These are phyloP conservation scores for Cryptococcus wingfieldii DNA, from an alignment of 1,284 basidiomycete species.

Conservation along the genomic window DNA sequence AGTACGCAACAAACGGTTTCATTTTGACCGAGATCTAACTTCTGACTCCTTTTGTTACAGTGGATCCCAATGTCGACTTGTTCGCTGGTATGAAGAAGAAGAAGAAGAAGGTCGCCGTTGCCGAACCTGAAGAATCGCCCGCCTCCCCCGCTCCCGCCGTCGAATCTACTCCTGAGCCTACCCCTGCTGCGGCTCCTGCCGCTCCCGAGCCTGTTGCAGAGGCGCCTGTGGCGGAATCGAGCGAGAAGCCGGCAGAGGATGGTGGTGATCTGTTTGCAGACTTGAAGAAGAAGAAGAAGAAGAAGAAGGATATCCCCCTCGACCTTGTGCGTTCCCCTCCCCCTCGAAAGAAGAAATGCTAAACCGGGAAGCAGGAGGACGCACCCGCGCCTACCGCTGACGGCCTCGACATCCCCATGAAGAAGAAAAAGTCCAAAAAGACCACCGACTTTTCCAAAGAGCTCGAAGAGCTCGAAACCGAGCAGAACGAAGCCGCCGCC, in stretches of 20 bases:
- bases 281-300: constrained; percentile 55
- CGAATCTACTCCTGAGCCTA: constrained; percentile 37
- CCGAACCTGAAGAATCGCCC: constrained; percentile 46
- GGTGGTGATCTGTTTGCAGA: constrained; percentile 51
- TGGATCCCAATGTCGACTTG: constrained; percentile 50
- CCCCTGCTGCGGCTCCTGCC: constrained; percentile 21
- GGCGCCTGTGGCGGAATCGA: constrained; percentile 14
- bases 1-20: neutral
- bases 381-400: constrained; percentile 42
- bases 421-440: constrained; percentile 55
- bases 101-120: constrained; percentile 51
- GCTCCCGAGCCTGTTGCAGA: constrained; percentile 24
- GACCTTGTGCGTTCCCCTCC: constrained; percentile 33
- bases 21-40: neutral
- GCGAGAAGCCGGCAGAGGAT: constrained; percentile 31
- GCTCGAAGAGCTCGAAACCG: constrained; percentile 53
- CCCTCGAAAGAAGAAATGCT: neutral
- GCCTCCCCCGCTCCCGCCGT: constrained; percentile 22
- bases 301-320: constrained; percentile 50
- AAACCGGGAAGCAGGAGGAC: constrained; percentile 17
- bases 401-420: constrained; percentile 51
- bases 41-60: constrained; percentile 10
- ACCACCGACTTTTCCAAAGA: constrained; percentile 69
- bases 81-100: constrained; percentile 55
- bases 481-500: constrained; percentile 55